Percentiles rank a stretch among this genome's conserved stretches.
These are phyloP conservation scores for Epichloe gansuensis DNA, from an alignment of 2,329 filamentous ascomycete species.

Conservation along the genomic window DNA sequence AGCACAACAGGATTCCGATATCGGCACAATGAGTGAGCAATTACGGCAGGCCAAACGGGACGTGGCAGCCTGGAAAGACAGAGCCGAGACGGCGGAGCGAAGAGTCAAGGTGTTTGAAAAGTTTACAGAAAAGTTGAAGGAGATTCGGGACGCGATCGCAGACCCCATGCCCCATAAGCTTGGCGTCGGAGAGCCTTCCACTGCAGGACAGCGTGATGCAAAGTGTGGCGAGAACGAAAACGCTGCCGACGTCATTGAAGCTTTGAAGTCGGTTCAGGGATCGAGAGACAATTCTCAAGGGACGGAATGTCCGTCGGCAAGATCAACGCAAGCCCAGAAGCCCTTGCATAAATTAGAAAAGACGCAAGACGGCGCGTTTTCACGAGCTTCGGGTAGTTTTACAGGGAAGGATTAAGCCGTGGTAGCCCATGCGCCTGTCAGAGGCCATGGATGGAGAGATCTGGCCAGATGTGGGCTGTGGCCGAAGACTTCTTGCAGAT, in stretches of 20 bases:
- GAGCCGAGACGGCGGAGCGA: slow-evolving; percentile 44
- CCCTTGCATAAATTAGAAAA: not conserved
- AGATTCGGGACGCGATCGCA: slow-evolving; percentile 14
- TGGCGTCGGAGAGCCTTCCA: no score
- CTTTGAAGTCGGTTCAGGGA: not conserved
- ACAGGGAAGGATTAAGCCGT: not conserved
- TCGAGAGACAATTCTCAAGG: not conserved
- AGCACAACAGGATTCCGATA: slow-evolving; percentile 28
- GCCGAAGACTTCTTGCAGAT: slow-evolving; percentile 18
- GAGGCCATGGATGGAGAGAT: slow-evolving; percentile 10
- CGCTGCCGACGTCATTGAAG: not conserved
- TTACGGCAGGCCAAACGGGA: slow-evolving; percentile 27
- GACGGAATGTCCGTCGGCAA: not conserved
- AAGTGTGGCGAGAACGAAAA: not conserved
- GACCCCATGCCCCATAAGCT: not conserved
- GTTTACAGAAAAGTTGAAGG: slow-evolving; percentile 24
- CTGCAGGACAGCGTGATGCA: not conserved
- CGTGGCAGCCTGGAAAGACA: slow-evolving; percentile 35
- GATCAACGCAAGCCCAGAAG: not conserved
- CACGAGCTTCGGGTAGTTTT: not conserved
- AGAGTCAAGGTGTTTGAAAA: slow-evolving; percentile 36
- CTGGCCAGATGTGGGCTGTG: slow-evolving; percentile 20
- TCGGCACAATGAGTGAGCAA: slow-evolving; percentile 36
- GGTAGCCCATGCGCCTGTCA: not conserved
- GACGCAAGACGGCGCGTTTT: slow-evolving; percentile 2